Conservation (phyloP, 371 early-diverging fungal species). For the Vairimorpha apis region DNA sequence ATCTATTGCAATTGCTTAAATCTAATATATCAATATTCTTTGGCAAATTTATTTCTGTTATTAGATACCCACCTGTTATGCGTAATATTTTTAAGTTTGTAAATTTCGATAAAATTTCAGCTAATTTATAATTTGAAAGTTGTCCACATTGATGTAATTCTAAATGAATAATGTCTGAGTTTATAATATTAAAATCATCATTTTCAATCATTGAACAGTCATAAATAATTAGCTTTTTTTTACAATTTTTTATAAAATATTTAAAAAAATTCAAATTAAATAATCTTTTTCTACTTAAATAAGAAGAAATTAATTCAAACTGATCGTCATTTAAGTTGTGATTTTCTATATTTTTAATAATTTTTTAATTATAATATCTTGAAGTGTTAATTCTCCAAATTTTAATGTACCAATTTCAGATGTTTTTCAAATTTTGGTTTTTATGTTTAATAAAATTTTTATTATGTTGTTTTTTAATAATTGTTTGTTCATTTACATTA, state of each 20-base stretch:
- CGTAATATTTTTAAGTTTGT: constrained; percentile 23
- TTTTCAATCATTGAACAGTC: constrained; percentile 44
- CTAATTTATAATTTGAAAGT: constrained; percentile 1
- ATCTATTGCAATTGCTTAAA: constrained; percentile 39
- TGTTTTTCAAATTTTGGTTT: constrained; percentile 2
- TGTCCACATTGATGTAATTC: constrained; percentile 42
- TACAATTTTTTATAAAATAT: constrained; percentile 10
- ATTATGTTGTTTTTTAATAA: constrained; percentile 1
- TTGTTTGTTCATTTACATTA: background rate
- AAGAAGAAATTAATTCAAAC: constrained; percentile 5
- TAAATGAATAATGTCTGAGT: constrained; percentile 10
- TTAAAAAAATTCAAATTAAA: constrained; percentile 20
- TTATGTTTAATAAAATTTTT: background rate
- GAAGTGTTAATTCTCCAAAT: background rate
- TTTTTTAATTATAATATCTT: constrained; percentile 1
- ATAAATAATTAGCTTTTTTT: constrained; percentile 26
- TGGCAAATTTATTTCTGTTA: constrained; percentile 27
- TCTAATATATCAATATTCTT: constrained; percentile 19
- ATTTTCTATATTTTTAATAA: constrained; percentile 11
- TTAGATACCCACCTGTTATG: constrained; percentile 33
- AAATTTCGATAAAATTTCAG: background rate
- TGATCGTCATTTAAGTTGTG: constrained; percentile 11
- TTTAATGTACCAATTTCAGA: constrained; percentile 15
- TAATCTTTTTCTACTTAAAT: constrained; percentile 28
- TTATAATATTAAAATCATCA: background rate